A percentile compares a stretch with the other conserved stretches of the same genome.
phyloP scores from a whole-genome alignment of 441 rosid species.

The Mallotus japonicus region DNA sequence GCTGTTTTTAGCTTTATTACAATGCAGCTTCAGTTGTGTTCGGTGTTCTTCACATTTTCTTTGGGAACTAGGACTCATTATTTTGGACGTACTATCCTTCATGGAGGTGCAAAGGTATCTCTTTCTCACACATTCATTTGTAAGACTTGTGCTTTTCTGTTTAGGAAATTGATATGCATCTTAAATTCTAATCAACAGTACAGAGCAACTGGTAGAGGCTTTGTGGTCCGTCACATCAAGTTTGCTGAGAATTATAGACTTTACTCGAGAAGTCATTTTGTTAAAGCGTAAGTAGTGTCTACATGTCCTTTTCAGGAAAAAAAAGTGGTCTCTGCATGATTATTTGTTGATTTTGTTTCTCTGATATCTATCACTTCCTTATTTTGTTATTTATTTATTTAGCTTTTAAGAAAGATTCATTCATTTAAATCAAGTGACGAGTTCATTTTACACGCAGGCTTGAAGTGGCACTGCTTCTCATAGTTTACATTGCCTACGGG shows the following conservation, averaged over 20 bases:
- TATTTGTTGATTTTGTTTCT: constrained; percentile 5
- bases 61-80: constrained; percentile 95
- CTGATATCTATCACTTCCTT: neutral
- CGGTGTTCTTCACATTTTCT: constrained; percentile 97
- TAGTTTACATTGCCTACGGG: constrained; percentile 89
- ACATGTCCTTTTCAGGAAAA: neutral
- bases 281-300: constrained; percentile 75
- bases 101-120: constrained; percentile 93
- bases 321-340: neutral
- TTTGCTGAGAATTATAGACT: constrained; percentile 97
- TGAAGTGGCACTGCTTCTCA: constrained; percentile 92
- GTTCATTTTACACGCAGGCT: constrained; percentile 45
- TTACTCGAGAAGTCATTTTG: constrained; percentile 95
- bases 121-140: constrained; percentile 7
- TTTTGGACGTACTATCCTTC: constrained; percentile 98
- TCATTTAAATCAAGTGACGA: neutral
- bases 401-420: neutral
- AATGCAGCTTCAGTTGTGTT: constrained; percentile 94
- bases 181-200: constrained; percentile 53
- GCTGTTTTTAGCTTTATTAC: constrained; percentile 95
- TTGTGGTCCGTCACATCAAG: constrained; percentile 95
- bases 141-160: too few species aligned
- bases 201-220: constrained; percentile 97
- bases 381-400: neutral
- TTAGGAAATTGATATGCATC: neutral